Evolutionary conservation across 2,329 filamentous ascomycete species (phyloP).

Genomic region (Botrytis tulipae): DNA sequence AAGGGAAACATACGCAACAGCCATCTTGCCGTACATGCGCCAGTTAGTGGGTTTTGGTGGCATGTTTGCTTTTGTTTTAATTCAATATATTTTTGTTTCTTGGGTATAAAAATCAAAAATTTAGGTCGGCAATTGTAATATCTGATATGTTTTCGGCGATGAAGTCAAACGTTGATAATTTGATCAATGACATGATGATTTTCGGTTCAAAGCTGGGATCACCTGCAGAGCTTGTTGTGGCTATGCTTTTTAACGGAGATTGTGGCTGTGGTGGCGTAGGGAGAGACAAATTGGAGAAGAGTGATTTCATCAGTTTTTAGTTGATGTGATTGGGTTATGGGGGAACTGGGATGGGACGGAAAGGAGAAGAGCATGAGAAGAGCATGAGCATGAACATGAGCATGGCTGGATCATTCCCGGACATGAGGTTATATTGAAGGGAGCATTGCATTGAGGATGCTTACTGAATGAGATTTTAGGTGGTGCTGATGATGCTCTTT

Average conservation of each 20-base stretch:
- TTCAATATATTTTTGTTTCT: not conserved
- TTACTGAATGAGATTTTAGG: not conserved
- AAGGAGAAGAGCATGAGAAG: not conserved
- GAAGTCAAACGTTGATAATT: not conserved
- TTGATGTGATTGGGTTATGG: not conserved
- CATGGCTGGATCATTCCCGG: not conserved
- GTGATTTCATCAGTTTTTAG: conserved; percentile 8
- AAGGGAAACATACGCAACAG: conserved; percentile 56
- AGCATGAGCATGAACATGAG: not conserved
- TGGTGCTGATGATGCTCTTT: not conserved
- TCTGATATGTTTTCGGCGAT: not conserved
- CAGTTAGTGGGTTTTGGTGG: conserved; percentile 53
- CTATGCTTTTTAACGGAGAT: not conserved
- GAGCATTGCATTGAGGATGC: not conserved
- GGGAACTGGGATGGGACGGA: not conserved
- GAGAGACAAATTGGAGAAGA: conserved; percentile 12
- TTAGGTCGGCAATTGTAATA: conserved; percentile 1
- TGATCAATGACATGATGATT: conserved; percentile 21
- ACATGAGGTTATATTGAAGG: not conserved
- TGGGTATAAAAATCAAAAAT: not conserved
- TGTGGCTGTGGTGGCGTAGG: conserved; percentile 11
- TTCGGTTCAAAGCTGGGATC: not conserved
- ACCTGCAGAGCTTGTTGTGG: not conserved
- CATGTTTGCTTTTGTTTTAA: conserved; percentile 35
- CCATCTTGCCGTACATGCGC: conserved; percentile 66